Evolutionary conservation across 2,329 filamentous ascomycete species (phyloP), one percentile per base, ranked within the genome.

Genomic region (Venturia pyrina): DNA sequence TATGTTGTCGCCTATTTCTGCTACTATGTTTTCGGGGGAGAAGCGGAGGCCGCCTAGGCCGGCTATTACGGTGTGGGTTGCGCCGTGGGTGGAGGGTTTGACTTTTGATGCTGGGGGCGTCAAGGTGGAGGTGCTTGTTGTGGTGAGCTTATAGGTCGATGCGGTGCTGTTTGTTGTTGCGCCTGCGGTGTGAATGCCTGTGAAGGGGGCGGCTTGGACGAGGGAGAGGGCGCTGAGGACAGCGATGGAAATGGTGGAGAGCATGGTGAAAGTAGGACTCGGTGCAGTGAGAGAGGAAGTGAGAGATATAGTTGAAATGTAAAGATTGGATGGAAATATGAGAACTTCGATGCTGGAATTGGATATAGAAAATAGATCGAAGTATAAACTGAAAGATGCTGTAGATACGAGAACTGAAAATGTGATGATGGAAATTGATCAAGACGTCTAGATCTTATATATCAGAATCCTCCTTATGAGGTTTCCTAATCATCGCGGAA

Each of bases 21-120:
- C 64, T 17, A 63, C 64, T 32, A 66, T 53, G 64, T 63, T 63
- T 40, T 66, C 60, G 40, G 64, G 64, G 34, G 46, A 41, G 41
- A 63, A 66, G 64, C 15, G 37, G 19, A 66, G 60, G 41, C 64
- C 60, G 37, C 21, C 40, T 11, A 28, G 32, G 57, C 64, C 64
- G 3, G 60, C 64, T 4, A 50, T 34, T 37, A 66, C 64, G 43
- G 34, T 43, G 64, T 62, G 57, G 60, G 64, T 66, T 17, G 46
- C 60, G 32, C 37, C 57, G 28, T 28, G 28, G 57, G n/a, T 50
- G 24, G 62, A 62, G 7, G 50, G 64, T 21, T 68, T 69, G 37
- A 65, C 50, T 17, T 63, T 66, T 17, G 68, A 48, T 24, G 64
- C 34, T 40, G 17, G 66, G 2, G 66, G 37, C 28, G 66, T 59